These are phyloP conservation scores for Leccinum incarnatum DNA, from an alignment of 768 basidiomycete genomes.

Conservation along the genomic window DNA sequence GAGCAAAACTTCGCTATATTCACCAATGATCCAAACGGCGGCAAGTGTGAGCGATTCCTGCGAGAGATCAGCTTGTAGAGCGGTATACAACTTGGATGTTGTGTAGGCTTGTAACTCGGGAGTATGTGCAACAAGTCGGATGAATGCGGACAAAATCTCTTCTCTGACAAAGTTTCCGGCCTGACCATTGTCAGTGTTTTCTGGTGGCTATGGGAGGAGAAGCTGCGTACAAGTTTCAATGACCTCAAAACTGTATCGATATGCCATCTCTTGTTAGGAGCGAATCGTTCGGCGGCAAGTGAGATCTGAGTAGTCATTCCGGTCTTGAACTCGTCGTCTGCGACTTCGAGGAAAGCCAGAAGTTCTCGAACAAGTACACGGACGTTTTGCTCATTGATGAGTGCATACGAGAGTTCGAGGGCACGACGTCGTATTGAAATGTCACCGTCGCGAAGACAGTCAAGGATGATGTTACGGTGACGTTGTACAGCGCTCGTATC, in stretches of 20 bases:
- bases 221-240: conserved; percentile 72
- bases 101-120: conserved; percentile 97
- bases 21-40: conserved; percentile 94
- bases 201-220: not conserved
- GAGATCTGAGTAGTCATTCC: conserved; percentile 98
- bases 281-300: conserved; percentile 92
- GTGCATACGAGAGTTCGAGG: conserved; percentile 93
- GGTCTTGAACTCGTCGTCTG: conserved; percentile 98
- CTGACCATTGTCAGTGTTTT: conserved; percentile 37
- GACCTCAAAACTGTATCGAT: conserved; percentile 96
- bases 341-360: conserved; percentile 94
- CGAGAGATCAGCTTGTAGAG: conserved; percentile 87
- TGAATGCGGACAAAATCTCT: conserved; percentile 92
- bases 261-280: conserved; percentile 98
- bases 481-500: conserved; percentile 98
- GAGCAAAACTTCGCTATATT: conserved; percentile 88
- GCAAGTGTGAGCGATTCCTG: conserved; percentile 94
- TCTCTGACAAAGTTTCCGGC: conserved; percentile 98
- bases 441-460: conserved; percentile 97
- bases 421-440: conserved; percentile 97
- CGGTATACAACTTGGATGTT: conserved; percentile 83
- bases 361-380: conserved; percentile 89
- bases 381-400: conserved; percentile 94
- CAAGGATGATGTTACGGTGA: conserved; percentile 97
- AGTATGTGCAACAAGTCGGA: conserved; percentile 93